These are phyloP conservation scores for Phoma sp. DNA, from an alignment of 2,329 filamentous ascomycete genomes.

Conservation along the genomic window DNA sequence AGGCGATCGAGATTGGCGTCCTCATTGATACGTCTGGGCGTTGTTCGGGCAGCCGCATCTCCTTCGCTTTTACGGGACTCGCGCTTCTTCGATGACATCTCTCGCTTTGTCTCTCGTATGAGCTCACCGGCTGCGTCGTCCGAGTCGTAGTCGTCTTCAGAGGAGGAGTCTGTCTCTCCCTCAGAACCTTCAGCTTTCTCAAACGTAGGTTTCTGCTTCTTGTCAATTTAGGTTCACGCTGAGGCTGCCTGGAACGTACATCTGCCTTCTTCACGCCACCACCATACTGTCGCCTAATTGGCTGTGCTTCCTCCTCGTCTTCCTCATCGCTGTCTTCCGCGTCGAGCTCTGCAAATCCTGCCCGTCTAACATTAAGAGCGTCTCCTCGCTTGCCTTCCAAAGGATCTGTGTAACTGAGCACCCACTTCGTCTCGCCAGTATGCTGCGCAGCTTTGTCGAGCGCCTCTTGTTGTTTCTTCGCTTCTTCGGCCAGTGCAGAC, in stretches of 20 bases:
- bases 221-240: constrained; percentile 17
- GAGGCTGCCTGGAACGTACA: constrained; percentile 19
- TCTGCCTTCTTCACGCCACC: constrained; percentile 52
- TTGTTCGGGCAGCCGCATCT: constrained; percentile 54
- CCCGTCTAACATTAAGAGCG: constrained; percentile 62
- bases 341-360: constrained; percentile 62
- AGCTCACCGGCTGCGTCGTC: constrained; percentile 52
- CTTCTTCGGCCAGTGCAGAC: constrained; percentile 69
- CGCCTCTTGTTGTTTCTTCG: constrained; percentile 64
- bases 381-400: constrained; percentile 50
- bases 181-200: constrained; percentile 33
- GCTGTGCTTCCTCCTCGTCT: constrained; percentile 35
- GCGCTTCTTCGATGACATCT: constrained; percentile 51
- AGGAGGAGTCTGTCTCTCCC: constrained; percentile 29
- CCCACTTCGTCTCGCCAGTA: constrained; percentile 76
- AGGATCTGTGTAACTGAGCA: constrained; percentile 63
- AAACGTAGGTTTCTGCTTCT: constrained; percentile 26
- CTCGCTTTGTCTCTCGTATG: constrained; percentile 54
- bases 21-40: constrained; percentile 68
- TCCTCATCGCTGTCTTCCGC: constrained; percentile 46
- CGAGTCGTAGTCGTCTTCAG: constrained; percentile 51
- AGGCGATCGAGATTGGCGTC: constrained; percentile 67
- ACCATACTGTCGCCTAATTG: constrained; percentile 57
- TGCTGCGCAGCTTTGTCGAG: constrained; percentile 67
- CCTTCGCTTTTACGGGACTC: constrained; percentile 54